Evolutionary conservation across 1,284 basidiomycete species (phyloP).

Genomic region (Marasmius tenuissimus): DNA sequence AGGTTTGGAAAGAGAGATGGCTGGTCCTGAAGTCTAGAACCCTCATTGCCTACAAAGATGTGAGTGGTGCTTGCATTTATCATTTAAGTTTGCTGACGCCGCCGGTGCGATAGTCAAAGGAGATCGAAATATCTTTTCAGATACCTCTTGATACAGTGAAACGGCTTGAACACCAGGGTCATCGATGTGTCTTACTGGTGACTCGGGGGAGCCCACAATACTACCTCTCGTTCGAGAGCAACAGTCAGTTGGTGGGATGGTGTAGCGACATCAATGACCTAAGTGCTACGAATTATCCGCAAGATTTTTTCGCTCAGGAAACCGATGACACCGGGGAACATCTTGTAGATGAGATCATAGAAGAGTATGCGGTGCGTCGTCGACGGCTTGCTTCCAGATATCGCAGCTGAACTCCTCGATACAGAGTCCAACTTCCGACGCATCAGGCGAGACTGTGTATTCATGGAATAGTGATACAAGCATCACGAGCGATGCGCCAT

Average conservation of each 20-base stretch:
- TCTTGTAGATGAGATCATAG: constrained; percentile 2
- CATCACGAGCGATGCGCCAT: not conserved
- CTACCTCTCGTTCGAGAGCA: constrained; percentile 6
- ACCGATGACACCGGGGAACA: not conserved
- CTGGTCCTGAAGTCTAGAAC: constrained; percentile 16
- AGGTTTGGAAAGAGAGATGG: constrained; percentile 18
- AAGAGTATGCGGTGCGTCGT: constrained; percentile 4
- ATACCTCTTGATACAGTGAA: constrained; percentile 4
- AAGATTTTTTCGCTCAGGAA: not conserved
- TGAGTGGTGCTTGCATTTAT: constrained; percentile 1
- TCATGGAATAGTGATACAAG: not conserved
- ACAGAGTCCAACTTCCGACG: not conserved
- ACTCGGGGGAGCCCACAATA: constrained; percentile 4
- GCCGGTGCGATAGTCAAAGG: constrained; percentile 2
- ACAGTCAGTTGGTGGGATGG: constrained; percentile 9
- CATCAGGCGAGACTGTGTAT: not conserved
- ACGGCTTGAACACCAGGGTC: constrained; percentile 1
- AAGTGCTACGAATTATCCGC: not conserved
- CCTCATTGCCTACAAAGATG: constrained; percentile 18
- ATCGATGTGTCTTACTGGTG: constrained; percentile 5
- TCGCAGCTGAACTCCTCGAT: not conserved
- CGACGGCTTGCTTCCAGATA: not conserved
- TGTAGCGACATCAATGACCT: constrained; percentile 1
- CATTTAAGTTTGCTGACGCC: not conserved
- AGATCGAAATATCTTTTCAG: constrained; percentile 1